Evolutionary conservation across 2,329 filamentous ascomycete species (phyloP).

Genomic region (Rhinocladiella mackenziei): DNA sequence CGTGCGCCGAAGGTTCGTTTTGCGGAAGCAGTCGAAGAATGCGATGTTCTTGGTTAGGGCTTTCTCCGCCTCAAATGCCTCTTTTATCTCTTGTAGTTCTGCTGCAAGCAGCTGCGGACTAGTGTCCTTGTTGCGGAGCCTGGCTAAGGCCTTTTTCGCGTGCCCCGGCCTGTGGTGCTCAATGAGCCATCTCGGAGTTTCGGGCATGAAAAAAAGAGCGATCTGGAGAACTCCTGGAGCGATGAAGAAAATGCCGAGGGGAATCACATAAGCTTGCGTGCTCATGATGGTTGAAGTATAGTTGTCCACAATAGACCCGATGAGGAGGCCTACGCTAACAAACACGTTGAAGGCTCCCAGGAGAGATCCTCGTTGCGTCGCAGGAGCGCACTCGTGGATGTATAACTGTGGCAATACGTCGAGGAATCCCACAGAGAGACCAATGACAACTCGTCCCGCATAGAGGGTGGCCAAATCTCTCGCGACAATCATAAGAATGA

Average conservation of each 20-base stretch:
- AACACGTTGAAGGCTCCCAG: slow-evolving; percentile 48
- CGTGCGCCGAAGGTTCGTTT: slow-evolving; percentile 50
- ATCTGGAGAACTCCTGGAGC: slow-evolving; percentile 42
- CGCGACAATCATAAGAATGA: slow-evolving; percentile 58
- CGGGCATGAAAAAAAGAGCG: slow-evolving; percentile 41
- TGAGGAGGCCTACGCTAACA: slow-evolving; percentile 37
- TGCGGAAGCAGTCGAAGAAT: slow-evolving; percentile 48
- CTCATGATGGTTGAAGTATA: slow-evolving; percentile 14
- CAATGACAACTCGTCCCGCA: slow-evolving; percentile 52
- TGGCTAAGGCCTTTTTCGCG: slow-evolving; percentile 34
- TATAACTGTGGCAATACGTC: slow-evolving; percentile 54
- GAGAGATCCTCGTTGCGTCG: slow-evolving; percentile 48
- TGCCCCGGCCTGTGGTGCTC: slow-evolving; percentile 40
- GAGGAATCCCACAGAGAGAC: slow-evolving; percentile 54
- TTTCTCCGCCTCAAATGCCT: slow-evolving; percentile 35
- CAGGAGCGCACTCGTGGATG: slow-evolving; percentile 49
- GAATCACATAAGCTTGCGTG: slow-evolving; percentile 24
- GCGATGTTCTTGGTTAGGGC: slow-evolving; percentile 34
- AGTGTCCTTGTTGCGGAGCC: slow-evolving; percentile 6
- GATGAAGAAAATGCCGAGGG: slow-evolving; percentile 39
- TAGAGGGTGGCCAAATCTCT: slow-evolving; percentile 52
- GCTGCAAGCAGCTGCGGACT: slow-evolving; percentile 24
- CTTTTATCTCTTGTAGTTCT: slow-evolving; percentile 36
- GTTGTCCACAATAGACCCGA: slow-evolving; percentile 32
- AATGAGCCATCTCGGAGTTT: slow-evolving; percentile 45